These are phyloP conservation scores for Fagus sylvatica DNA, from an alignment of 306 rosid genomes.

Conservation along the genomic window DNA sequence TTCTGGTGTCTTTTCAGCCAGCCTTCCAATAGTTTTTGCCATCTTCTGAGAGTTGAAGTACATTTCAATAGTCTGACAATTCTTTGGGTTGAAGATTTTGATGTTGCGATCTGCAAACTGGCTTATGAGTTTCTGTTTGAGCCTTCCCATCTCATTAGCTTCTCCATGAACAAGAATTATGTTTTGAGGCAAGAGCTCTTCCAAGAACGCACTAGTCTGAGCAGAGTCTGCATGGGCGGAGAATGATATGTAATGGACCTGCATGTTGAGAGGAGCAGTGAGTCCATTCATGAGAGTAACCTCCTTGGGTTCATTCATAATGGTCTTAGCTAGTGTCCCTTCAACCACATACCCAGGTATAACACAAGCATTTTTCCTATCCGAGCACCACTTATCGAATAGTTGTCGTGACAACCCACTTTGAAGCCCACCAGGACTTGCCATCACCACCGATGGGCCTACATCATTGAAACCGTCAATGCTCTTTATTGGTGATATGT, in stretches of 20 bases:
- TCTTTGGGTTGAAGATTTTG: slow-evolving; percentile 84
- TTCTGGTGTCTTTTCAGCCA: slow-evolving; percentile 77
- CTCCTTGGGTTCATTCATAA: slow-evolving; percentile 90
- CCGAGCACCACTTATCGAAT: slow-evolving; percentile 94
- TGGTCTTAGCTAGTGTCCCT: slow-evolving; percentile 91
- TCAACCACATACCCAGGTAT: slow-evolving; percentile 87
- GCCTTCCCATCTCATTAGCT: slow-evolving; percentile 96
- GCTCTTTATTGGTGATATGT: slow-evolving; percentile 81
- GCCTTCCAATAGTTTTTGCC: slow-evolving; percentile 89
- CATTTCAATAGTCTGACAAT: slow-evolving; percentile 93
- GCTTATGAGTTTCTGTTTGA: slow-evolving; percentile 78
- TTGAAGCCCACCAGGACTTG: slow-evolving; percentile 92
- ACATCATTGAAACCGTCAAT: slow-evolving; percentile 81
- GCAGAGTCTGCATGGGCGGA: slow-evolving; percentile 97
- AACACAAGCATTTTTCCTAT: slow-evolving; percentile 80
- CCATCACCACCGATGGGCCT: slow-evolving; percentile 94
- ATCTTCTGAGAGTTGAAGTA: slow-evolving; percentile 88
- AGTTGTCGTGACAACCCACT: slow-evolving; percentile 90
- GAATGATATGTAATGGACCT: slow-evolving; percentile 90
- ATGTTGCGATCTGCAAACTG: slow-evolving; percentile 86
- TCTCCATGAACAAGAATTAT: slow-evolving; percentile 96
- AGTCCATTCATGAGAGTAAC: slow-evolving; percentile 92
- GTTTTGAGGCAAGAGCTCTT: slow-evolving; percentile 89
- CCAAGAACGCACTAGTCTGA: slow-evolving; percentile 88
- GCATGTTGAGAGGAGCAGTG: slow-evolving; percentile 86